Conservation (phyloP, 768 basidiomycete species). For the Hericium erinaceus region DNA sequence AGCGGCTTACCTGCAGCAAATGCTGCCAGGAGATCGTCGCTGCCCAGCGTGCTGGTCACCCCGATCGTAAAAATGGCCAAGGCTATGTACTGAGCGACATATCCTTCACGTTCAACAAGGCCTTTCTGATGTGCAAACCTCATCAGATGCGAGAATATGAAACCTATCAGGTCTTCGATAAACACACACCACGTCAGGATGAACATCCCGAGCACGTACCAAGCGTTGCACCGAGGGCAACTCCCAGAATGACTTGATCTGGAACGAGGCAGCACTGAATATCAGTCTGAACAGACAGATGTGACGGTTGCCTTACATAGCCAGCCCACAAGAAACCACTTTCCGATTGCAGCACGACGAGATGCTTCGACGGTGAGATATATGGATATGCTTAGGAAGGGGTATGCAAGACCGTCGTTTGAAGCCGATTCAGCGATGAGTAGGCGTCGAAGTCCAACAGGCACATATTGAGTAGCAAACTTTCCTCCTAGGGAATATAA, state of each 20-base stretch:
- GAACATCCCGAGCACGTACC: slow-evolving; percentile 19
- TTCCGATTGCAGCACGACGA: slow-evolving; percentile 51
- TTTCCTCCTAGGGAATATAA: slow-evolving; percentile 38
- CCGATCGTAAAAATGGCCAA: slow-evolving; percentile 69
- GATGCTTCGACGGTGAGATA: slow-evolving; percentile 73
- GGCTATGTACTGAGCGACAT: slow-evolving; percentile 76
- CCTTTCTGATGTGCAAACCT: slow-evolving; percentile 51
- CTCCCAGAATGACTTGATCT: slow-evolving; percentile 84
- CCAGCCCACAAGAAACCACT: slow-evolving; percentile 87
- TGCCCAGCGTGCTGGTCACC: slow-evolving; percentile 70
- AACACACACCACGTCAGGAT: background rate
- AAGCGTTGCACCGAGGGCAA: slow-evolving; percentile 52
- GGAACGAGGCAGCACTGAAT: background rate
- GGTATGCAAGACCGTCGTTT: slow-evolving; percentile 94
- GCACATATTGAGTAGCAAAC: slow-evolving; percentile 63
- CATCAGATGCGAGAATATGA: slow-evolving; percentile 66
- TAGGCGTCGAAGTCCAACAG: slow-evolving; percentile 66
- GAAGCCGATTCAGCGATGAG: slow-evolving; percentile 86
- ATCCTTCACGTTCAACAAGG: slow-evolving; percentile 75
- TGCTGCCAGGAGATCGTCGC: slow-evolving; percentile 82
- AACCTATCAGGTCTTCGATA: slow-evolving; percentile 30
- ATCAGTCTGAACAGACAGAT: background rate
- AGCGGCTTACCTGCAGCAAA: slow-evolving; percentile 61
- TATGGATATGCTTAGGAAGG: slow-evolving; percentile 78
- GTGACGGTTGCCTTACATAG: slow-evolving; percentile 40